Evolutionary conservation across 2,329 filamentous ascomycete species (phyloP), one percentile per base, ranked within the genome.

Genomic region (Coleophoma eucalyptorum): DNA sequence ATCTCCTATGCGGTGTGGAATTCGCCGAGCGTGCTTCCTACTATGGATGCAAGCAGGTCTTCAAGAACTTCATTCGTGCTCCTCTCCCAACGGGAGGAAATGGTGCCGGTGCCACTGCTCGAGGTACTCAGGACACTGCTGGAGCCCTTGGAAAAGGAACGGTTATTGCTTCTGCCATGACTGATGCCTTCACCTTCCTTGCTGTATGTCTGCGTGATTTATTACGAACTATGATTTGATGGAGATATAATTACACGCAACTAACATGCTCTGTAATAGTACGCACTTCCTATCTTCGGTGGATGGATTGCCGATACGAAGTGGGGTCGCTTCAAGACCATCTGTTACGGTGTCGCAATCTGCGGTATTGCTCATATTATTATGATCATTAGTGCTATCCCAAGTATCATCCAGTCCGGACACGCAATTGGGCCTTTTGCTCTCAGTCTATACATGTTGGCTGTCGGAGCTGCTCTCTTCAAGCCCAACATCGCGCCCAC

Each of bases 1-100:
- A 83, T 70, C 84, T 83, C 31, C 81, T 90, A 51, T 86, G 84
- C 44, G 83, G 89, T 55, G 80, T 87, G 53, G 87, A 90, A 69
- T 71, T 89, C 53, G 87, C 84, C 70, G 87, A 90, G 70, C 83
- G 87, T 44, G 89, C 89, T 70, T 87, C 83, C n/a, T 90, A 89
- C 78, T 90, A 90, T 62, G 87, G 87, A 49, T 84, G 83, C 11
- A 79, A 82, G 43, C 77, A 75, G 0, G 69, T 62, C 6, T 83
- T 83, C 64, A 74, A 73, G 59, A 87, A 86, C 63, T 86, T 78
- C 57, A 76, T 86, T 58, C 77, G 84, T 59, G 77, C 76, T 11
- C 77, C 79, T 3, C 64, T 87, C 3, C 82, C 82, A 1, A 54
- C 64, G 2, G 74, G 71, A 19, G 65, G 63, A 6, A 60, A 57